Conservation (phyloP, 345 rosid genomes). For the Eucalyptus polybractea region DNA sequence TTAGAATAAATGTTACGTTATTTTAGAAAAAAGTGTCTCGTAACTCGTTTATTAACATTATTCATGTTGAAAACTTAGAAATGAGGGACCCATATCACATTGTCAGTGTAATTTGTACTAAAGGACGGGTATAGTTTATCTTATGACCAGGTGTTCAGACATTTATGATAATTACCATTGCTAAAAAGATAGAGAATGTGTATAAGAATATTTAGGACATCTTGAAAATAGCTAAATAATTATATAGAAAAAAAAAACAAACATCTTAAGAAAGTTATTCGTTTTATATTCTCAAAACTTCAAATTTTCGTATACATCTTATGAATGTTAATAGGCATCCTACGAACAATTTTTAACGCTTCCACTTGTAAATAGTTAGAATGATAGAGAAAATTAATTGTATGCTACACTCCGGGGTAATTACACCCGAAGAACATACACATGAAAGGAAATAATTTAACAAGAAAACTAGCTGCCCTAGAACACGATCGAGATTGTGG, state of each 20-base stretch:
- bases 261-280: neutral
- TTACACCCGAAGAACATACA: neutral
- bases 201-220: neutral
- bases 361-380: neutral
- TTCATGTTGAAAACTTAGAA: neutral
- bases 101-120: neutral
- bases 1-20: neutral
- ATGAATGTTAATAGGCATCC: neutral
- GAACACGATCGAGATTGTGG: neutral
- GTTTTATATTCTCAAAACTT: neutral
- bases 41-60: neutral
- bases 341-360: neutral
- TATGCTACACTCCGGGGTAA: neutral
- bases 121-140: neutral
- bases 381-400: neutral
- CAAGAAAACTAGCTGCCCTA: neutral
- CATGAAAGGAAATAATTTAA: neutral
- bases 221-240: neutral
- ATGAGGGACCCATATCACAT: neutral
- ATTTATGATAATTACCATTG: neutral
- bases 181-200: neutral
- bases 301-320: neutral
- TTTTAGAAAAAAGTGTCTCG: neutral
- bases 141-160: neutral
- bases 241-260: neutral